A percentile compares a stretch with the other conserved stretches of the same genome.
Conservation (phyloP, 192 early-diverging fungal species). For the Coemansia interrupta region DNA sequence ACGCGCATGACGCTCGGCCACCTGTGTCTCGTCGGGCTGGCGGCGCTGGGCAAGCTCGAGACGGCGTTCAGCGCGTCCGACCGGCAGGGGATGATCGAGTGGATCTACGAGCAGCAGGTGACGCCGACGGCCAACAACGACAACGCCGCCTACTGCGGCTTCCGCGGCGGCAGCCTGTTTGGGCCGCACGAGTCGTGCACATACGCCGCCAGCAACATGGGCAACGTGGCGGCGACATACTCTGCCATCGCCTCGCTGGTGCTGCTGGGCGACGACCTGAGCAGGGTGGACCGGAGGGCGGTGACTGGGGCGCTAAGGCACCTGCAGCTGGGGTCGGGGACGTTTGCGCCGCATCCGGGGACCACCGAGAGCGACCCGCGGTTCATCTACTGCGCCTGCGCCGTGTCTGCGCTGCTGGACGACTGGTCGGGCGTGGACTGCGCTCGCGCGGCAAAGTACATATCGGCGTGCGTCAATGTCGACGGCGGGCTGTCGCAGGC, state of each 20-base stretch:
- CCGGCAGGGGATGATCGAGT: constrained; percentile 76
- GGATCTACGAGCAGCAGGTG: constrained; percentile 95
- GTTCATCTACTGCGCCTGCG: constrained; percentile 88
- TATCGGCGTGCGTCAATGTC: constrained; percentile 30
- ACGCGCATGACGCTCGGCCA: constrained; percentile 84
- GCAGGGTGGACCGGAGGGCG: constrained; percentile 70
- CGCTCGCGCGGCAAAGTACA: constrained; percentile 40
- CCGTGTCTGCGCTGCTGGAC: constrained; percentile 73
- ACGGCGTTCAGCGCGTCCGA: constrained; percentile 52
- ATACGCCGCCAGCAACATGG: constrained; percentile 41
- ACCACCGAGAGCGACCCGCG: constrained; percentile 82
- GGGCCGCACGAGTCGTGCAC: constrained; percentile 33
- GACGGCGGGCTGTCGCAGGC: constrained; percentile 71
- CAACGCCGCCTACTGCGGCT: constrained; percentile 39
- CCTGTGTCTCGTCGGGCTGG: constrained; percentile 78
- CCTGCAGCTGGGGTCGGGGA: constrained; percentile 75
- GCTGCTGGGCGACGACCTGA: constrained; percentile 85
- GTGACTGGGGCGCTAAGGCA: constrained; percentile 59
- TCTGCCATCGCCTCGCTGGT: constrained; percentile 77
- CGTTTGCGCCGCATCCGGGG: constrained; percentile 67
- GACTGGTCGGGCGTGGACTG: constrained; percentile 88
- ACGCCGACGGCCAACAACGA: constrained; percentile 26
- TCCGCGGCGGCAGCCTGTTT: constrained; percentile 55
- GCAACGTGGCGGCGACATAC: constrained; percentile 82
- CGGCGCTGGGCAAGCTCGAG: constrained; percentile 71